phyloP scores from a whole-genome alignment of 1,284 basidiomycete genomes.

The Coriolopsis trogii region DNA sequence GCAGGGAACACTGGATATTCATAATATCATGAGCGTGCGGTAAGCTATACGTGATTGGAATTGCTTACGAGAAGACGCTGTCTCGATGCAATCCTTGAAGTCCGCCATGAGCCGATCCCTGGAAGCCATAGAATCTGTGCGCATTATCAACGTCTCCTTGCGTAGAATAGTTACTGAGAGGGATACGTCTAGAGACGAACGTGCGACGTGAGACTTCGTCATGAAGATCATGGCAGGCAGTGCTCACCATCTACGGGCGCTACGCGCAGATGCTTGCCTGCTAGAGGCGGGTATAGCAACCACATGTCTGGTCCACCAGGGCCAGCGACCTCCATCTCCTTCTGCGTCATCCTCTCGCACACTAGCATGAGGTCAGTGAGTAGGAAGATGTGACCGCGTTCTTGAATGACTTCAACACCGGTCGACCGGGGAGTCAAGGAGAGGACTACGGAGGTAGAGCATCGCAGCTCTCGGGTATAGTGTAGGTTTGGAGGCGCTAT shows the following conservation, averaged over 20 bases:
- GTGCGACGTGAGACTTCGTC: neutral
- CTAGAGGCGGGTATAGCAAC: conserved; percentile 93
- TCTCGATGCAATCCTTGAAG: conserved; percentile 84
- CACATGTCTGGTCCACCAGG: conserved; percentile 82
- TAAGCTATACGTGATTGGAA: neutral
- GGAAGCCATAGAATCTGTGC: conserved; percentile 61
- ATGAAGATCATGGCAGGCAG: too few species aligned
- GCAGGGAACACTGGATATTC: conserved; percentile 53
- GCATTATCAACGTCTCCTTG: conserved; percentile 83
- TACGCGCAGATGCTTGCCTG: conserved; percentile 90
- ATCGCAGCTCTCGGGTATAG: conserved; percentile 80
- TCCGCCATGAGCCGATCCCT: conserved; percentile 76
- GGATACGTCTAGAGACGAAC: conserved; percentile 54
- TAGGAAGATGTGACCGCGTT: conserved; percentile 84
- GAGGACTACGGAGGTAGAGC: conserved; percentile 76
- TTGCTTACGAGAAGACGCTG: conserved; percentile 73
- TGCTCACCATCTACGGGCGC: conserved; percentile 55
- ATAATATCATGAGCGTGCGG: conserved; percentile 2
- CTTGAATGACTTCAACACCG: conserved; percentile 73
- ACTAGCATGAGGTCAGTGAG: conserved; percentile 92
- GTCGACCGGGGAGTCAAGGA: conserved; percentile 81
- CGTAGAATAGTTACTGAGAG: conserved; percentile 85
- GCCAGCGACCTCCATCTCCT: conserved; percentile 55
- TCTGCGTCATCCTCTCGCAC: conserved; percentile 78
- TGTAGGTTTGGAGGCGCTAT: conserved; percentile 83